These are phyloP conservation scores for Arthrinium phaeospermum DNA, from an alignment of 2,329 filamentous ascomycete species.

Conservation along the genomic window DNA sequence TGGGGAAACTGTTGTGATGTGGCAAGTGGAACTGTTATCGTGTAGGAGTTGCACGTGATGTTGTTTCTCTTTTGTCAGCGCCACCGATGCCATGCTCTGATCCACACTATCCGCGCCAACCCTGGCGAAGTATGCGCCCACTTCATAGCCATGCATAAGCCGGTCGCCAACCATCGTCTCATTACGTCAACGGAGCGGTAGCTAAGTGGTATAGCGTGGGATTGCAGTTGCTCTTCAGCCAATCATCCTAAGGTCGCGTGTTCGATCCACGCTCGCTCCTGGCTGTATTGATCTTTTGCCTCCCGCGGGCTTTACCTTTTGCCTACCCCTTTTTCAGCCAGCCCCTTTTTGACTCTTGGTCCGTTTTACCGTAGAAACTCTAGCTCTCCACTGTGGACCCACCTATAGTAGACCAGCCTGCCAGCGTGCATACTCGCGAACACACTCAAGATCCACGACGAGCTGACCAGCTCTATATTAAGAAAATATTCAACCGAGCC, in stretches of 20 bases:
- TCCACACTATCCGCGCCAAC: neutral
- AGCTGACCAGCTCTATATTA: neutral
- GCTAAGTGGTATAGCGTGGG: constrained; percentile 21
- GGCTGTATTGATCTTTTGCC: neutral
- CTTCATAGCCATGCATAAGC: neutral
- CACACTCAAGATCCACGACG: neutral
- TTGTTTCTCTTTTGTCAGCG: too few species aligned
- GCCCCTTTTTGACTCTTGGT: neutral
- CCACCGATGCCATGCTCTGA: neutral
- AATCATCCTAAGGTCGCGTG: constrained; percentile 19
- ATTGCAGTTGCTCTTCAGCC: constrained; percentile 11
- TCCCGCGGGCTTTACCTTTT: neutral
- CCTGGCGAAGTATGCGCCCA: neutral
- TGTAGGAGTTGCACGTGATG: too few species aligned
- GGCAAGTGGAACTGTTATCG: neutral
- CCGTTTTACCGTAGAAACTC: too few species aligned
- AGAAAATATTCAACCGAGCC: neutral
- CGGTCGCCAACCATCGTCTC: neutral
- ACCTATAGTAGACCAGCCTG: neutral
- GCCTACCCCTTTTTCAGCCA: neutral
- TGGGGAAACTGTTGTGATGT: neutral
- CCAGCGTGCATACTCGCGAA: neutral
- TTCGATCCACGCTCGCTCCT: constrained; percentile 20
- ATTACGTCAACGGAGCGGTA: constrained; percentile 1
- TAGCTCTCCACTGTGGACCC: neutral